phyloP scores from a whole-genome alignment of 176 grass and related monocot species.

The Bromus sterilis region DNA sequence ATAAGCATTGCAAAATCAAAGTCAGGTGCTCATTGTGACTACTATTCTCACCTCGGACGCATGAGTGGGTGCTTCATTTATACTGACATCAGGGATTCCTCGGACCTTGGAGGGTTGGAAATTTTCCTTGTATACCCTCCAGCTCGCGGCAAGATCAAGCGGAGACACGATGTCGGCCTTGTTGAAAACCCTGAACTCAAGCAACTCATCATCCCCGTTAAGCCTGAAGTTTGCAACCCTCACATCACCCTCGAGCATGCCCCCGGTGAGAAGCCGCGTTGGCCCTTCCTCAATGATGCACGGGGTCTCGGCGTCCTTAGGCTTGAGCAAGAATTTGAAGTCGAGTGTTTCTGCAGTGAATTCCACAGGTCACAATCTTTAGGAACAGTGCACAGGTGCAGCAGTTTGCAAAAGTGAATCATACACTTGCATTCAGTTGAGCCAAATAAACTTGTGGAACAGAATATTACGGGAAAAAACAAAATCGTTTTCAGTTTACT shows the following conservation, averaged over 20 bases:
- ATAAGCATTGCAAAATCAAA: neutral
- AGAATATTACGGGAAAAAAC: neutral
- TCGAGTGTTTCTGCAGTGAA: conserved; percentile 68
- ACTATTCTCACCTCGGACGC: conserved; percentile 40
- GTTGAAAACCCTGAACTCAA: conserved; percentile 83
- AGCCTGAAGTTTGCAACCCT: conserved; percentile 72
- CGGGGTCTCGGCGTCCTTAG: conserved; percentile 44
- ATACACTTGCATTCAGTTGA: neutral
- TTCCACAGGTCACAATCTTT: neutral
- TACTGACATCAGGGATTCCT: conserved; percentile 88
- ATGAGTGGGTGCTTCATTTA: conserved; percentile 57
- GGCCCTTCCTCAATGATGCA: conserved; percentile 88
- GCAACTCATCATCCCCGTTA: conserved; percentile 53
- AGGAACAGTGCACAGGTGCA: neutral
- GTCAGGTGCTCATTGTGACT: neutral
- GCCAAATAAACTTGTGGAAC: neutral
- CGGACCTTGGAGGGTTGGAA: conserved; percentile 80
- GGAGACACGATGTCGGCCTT: conserved; percentile 89
- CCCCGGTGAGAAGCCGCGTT: conserved; percentile 56
- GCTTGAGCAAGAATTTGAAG: conserved; percentile 96
- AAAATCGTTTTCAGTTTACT: neutral
- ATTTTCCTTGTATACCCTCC: conserved; percentile 94
- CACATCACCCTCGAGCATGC: conserved; percentile 76
- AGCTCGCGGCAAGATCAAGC: conserved; percentile 88
- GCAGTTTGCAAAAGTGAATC: neutral